Conservation (phyloP, 768 basidiomycete genomes). For the Russula virescens region DNA sequence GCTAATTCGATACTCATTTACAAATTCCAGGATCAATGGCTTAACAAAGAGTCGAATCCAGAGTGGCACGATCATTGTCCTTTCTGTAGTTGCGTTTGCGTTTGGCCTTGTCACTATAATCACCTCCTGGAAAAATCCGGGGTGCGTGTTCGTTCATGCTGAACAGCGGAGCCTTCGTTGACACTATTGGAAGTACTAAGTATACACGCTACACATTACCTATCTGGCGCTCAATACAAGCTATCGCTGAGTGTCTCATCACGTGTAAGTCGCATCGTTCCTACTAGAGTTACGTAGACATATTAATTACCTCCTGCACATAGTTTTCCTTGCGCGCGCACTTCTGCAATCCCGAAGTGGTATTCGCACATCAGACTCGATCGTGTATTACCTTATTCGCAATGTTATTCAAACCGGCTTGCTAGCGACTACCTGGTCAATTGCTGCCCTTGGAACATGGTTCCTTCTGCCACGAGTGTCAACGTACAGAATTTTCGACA, state of each 20-base stretch:
- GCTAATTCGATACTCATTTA: neutral
- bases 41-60: neutral
- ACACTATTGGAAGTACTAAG: neutral
- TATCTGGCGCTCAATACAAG: neutral
- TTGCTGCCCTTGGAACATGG: neutral
- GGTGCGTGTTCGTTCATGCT: neutral
- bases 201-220: neutral
- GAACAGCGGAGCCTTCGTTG: neutral
- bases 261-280: neutral
- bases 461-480: neutral
- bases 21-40: neutral
- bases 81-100: neutral
- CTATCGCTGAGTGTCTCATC: neutral
- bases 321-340: neutral
- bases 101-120: neutral
- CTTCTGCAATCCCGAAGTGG: conserved; percentile 7
- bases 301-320: neutral
- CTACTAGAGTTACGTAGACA: neutral
- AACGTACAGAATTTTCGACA: neutral
- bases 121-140: accelerated
- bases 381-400: neutral
- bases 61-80: neutral
- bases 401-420: neutral
- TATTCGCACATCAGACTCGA: neutral
- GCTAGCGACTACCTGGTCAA: neutral